Conservation (phyloP, 1,139 yeast genomes). For the Yamadazyma sp. region DNA sequence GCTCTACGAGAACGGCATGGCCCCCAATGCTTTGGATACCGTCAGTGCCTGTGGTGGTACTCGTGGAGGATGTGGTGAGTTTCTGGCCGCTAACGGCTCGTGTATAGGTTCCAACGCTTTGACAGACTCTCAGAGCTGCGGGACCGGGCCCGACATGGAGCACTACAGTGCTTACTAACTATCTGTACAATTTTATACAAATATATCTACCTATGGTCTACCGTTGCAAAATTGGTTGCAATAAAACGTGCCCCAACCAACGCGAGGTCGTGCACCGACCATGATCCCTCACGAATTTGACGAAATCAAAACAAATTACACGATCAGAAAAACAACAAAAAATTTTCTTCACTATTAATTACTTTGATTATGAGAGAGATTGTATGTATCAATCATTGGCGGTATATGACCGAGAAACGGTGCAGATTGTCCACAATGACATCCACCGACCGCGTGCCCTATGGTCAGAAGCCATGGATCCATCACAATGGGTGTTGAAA, state of each 20-base stretch:
- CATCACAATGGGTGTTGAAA: background rate
- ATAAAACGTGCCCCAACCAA: background rate
- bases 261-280: background rate
- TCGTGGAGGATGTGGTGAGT: background rate
- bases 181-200: too few relatives aligned
- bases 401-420: background rate
- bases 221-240: background rate
- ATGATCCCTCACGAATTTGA: slow-evolving; percentile 1
- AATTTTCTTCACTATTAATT: slow-evolving; percentile 3
- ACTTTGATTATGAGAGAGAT: slow-evolving; percentile 54
- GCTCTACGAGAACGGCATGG: slow-evolving; percentile 1
- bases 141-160: background rate
- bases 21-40: background rate
- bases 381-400: slow-evolving; percentile 33
- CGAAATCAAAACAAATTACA: slow-evolving; percentile 22
- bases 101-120: background rate
- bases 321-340: slow-evolving; percentile 13
- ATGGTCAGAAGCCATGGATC: background rate
- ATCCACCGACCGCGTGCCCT: too few relatives aligned
- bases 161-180: too few relatives aligned
- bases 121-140: background rate
- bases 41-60: slow-evolving; percentile 1
- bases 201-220: too few relatives aligned
- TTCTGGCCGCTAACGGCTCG: background rate
- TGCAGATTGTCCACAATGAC: background rate